phyloP scores from a whole-genome alignment of 495 filamentous ascomycete genomes.

The Daldinia loculata region DNA sequence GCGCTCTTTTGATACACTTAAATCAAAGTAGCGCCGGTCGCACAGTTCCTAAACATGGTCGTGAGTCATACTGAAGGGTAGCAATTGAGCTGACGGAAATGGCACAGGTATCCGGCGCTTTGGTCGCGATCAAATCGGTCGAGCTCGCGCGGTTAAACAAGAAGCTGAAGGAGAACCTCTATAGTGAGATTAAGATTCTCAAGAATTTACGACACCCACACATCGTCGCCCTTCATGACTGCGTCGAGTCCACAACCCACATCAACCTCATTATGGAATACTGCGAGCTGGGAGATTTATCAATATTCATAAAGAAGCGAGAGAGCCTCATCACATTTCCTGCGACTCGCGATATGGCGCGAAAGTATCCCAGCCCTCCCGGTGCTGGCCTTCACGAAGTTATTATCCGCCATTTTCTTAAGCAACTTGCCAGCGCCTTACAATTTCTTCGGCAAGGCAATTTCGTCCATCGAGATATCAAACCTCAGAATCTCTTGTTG shows the following conservation, averaged over 20 bases:
- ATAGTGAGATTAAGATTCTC: constrained; percentile 92
- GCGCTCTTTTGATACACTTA: neutral
- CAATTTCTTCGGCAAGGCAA: constrained; percentile 85
- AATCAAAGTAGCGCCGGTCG: constrained; percentile 1
- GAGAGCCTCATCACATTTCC: constrained; percentile 77
- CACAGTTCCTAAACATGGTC: neutral
- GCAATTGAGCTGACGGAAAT: constrained; percentile 52
- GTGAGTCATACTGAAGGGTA: constrained; percentile 17
- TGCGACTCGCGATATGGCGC: constrained; percentile 82
- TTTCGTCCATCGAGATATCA: constrained; percentile 95
- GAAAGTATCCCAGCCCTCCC: constrained; percentile 85
- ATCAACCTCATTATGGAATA: constrained; percentile 99
- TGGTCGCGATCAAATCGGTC: constrained; percentile 96
- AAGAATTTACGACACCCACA: constrained; percentile 93
- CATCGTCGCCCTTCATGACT: constrained; percentile 95
- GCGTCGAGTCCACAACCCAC: constrained; percentile 81
- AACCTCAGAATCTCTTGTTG: constrained; percentile 93
- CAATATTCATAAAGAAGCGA: constrained; percentile 92
- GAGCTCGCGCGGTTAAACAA: constrained; percentile 87
- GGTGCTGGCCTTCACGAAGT: constrained; percentile 91
- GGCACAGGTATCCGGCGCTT: constrained; percentile 64
- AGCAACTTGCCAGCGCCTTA: constrained; percentile 92
- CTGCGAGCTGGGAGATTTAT: constrained; percentile 92
- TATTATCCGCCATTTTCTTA: constrained; percentile 90
- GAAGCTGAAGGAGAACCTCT: constrained; percentile 95